Evolutionary conservation across 768 basidiomycete species (phyloP).

Genomic region (Tricholoma matsutake): DNA sequence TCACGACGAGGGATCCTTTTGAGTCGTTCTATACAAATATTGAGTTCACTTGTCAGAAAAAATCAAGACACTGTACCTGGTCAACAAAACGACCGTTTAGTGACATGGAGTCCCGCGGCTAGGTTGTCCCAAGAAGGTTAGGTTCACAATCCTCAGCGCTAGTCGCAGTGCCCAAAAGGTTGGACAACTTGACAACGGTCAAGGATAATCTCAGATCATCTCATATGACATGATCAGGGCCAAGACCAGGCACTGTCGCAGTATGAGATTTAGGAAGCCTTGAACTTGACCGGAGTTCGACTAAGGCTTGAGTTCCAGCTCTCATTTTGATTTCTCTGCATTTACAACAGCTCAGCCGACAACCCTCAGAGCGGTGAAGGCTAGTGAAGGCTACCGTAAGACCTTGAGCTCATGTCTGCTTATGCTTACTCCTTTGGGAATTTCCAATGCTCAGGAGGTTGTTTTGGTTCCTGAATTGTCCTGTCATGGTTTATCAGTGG

Average conservation of each 20-base stretch:
- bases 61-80: slow-evolving; percentile 18
- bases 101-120: slow-evolving; percentile 10
- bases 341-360: neutral
- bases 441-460: neutral
- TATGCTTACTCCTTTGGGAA: slow-evolving; percentile 7
- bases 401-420: neutral
- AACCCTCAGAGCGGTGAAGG: neutral
- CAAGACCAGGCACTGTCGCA: neutral
- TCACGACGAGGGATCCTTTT: slow-evolving; percentile 14
- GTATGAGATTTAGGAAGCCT: neutral
- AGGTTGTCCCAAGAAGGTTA: slow-evolving; percentile 18
- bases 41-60: slow-evolving; percentile 25
- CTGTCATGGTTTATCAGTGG: slow-evolving; percentile 6
- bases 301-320: neutral
- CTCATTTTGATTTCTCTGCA: neutral
- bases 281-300: neutral
- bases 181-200: neutral
- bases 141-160: neutral
- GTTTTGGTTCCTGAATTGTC: slow-evolving; percentile 9
- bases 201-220: slow-evolving; percentile 18
- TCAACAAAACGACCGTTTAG: slow-evolving; percentile 8
- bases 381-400: neutral
- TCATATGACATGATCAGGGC: slow-evolving; percentile 2
- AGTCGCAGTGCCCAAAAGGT: neutral
- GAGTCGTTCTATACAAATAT: slow-evolving; percentile 12